Evolutionary conservation across 2,329 filamentous ascomycete species (phyloP).

Genomic region (Catunica adiposa): DNA sequence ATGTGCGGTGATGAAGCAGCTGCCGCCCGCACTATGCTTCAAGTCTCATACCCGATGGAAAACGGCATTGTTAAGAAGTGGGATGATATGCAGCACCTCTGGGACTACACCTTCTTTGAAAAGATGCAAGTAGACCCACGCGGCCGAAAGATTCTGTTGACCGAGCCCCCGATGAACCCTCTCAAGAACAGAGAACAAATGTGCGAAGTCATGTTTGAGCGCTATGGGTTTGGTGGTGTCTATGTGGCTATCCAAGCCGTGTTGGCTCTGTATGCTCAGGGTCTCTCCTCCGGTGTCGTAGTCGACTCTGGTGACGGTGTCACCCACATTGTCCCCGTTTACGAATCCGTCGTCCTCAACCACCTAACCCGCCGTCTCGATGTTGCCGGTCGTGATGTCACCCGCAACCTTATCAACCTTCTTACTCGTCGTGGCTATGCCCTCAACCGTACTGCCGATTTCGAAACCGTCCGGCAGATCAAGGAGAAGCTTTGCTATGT

Average conservation of each 20-base stretch:
- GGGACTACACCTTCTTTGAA: conserved; percentile 97
- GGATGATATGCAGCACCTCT: conserved; percentile 99
- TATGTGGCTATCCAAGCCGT: conserved; percentile 98
- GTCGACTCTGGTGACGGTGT: conserved; percentile 97
- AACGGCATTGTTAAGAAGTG: conserved; percentile 99
- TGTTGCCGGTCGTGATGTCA: conserved; percentile 91
- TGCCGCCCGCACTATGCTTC: conserved; percentile 87
- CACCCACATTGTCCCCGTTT: conserved; percentile 95
- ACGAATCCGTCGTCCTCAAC: conserved; percentile 94
- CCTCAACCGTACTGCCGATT: conserved; percentile 94
- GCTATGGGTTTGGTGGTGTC: conserved; percentile 88
- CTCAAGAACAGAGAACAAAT: conserved; percentile 94
- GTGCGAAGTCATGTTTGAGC: conserved; percentile 98
- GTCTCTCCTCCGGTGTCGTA: conserved; percentile 84
- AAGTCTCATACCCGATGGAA: conserved; percentile 99
- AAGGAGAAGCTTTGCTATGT: conserved; percentile 99
- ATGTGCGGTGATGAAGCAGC: conserved; percentile 99
- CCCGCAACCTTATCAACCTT: conserved; percentile 92
- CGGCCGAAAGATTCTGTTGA: conserved; percentile 91
- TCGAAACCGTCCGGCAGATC: conserved; percentile 96
- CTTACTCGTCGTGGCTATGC: conserved; percentile 88
- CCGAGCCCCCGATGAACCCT: conserved; percentile 95
- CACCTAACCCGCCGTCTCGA: conserved; percentile 88
- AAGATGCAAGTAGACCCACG: conserved; percentile 87
- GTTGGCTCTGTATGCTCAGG: conserved; percentile 88